phyloP scores from a whole-genome alignment of 345 rosid species.

The Eucalyptus regnans region DNA sequence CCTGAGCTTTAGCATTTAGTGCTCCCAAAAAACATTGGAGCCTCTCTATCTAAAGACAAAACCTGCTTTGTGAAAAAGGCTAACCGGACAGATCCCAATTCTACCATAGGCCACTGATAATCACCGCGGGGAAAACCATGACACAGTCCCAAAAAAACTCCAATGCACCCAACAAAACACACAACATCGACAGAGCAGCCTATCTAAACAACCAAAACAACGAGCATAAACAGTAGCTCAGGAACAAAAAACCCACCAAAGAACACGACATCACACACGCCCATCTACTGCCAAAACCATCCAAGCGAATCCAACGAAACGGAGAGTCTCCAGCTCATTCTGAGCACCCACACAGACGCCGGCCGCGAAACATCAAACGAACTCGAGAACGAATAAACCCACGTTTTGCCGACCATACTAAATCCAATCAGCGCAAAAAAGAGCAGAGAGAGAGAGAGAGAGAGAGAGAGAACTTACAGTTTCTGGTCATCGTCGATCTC shows the following conservation, averaged over 20 bases:
- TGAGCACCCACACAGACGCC: not conserved
- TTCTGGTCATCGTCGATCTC: slow-evolving; percentile 40
- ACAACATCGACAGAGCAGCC: not conserved
- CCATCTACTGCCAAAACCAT: not conserved
- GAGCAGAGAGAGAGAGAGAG: not conserved
- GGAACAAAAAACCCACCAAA: not conserved
- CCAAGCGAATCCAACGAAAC: not conserved
- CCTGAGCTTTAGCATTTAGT: not conserved
- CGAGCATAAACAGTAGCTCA: not conserved
- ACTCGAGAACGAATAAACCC: not conserved
- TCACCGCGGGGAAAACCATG: not conserved
- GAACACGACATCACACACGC: not conserved
- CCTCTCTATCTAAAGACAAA: not conserved
- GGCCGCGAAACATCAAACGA: not conserved
- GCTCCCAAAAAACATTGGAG: not conserved
- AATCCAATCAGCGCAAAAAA: not conserved
- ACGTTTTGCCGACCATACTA: not conserved
- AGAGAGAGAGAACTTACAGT: slow-evolving; percentile 4
- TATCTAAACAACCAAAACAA: not conserved
- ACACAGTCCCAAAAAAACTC: not conserved
- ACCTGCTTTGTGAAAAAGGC: not conserved
- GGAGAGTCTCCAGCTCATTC: not conserved
- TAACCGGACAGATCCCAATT: not conserved
- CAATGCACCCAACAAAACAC: not conserved
- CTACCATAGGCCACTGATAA: not conserved